Percentiles rank a stretch among this genome's conserved stretches.
Evolutionary conservation across 2,329 filamentous ascomycete species (phyloP).

Genomic region (Colletotrichum falcatum): DNA sequence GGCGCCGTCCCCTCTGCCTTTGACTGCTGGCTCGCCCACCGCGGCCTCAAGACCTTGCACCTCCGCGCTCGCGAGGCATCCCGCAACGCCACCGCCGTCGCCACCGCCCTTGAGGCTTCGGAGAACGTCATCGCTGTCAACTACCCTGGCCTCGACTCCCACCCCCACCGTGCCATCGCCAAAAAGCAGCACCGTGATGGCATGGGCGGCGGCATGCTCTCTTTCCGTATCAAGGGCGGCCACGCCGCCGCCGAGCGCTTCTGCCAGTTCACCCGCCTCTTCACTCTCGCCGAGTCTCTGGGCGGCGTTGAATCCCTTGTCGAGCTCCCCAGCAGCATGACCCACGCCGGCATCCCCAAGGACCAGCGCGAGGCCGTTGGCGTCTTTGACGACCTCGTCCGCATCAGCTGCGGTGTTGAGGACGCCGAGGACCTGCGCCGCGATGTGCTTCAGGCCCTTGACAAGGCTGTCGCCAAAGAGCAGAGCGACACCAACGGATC

Average conservation of each 20-base stretch:
- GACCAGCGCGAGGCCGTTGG: conserved; percentile 92
- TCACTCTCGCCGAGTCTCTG: conserved; percentile 91
- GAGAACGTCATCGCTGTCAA: conserved; percentile 90
- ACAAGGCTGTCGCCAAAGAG: conserved; percentile 71
- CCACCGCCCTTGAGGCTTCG: conserved; percentile 80
- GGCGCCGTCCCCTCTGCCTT: conserved; percentile 95
- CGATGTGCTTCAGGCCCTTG: conserved; percentile 86
- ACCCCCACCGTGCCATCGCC: conserved; percentile 87
- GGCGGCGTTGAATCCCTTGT: conserved; percentile 93
- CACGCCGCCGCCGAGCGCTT: conserved; percentile 89
- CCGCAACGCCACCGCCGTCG: conserved; percentile 83
- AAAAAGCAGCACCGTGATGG: conserved; percentile 92
- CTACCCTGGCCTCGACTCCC: conserved; percentile 91
- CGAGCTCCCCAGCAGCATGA: conserved; percentile 96
- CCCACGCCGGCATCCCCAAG: conserved; percentile 92
- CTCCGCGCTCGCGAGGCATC: conserved; percentile 88
- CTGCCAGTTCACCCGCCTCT: conserved; percentile 89
- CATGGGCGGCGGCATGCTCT: conserved; percentile 97
- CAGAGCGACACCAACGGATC: conserved; percentile 45
- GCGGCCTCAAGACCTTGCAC: conserved; percentile 96
- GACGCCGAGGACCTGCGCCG: conserved; percentile 85
- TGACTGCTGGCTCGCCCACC: conserved; percentile 97
- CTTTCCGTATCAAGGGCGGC: conserved; percentile 92
- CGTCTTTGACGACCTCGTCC: conserved; percentile 93
- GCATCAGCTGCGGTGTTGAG: conserved; percentile 94